Evolutionary conservation across 1,284 basidiomycete species (phyloP).

Genomic region (Erythrobasidium hasegawianum): DNA sequence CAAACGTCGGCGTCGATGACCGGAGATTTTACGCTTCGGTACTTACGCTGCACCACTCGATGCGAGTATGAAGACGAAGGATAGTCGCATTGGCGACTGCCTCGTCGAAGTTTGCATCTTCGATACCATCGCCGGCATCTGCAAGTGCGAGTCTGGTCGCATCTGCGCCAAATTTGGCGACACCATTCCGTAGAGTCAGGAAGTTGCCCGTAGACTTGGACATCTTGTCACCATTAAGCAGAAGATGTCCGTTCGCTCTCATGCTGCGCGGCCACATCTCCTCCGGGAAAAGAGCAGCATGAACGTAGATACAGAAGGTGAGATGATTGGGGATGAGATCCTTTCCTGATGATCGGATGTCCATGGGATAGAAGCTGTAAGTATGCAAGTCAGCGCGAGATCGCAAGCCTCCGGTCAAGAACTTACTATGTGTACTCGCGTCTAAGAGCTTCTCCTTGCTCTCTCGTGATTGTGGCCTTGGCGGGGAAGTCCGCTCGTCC

Average conservation of each 20-base stretch:
- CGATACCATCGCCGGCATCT: conserved; percentile 94
- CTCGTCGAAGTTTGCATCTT: conserved; percentile 98
- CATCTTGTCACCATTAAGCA: conserved; percentile 99
- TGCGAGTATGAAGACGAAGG: conserved; percentile 83
- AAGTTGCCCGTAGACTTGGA: conserved; percentile 91
- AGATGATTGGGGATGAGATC: conserved; percentile 96
- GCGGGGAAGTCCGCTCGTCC: conserved; percentile 71
- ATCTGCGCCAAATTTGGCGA: conserved; percentile 86
- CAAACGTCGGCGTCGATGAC: too few relatives aligned
- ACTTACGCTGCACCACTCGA: conserved; percentile 92
- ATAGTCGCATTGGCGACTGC: conserved; percentile 98
- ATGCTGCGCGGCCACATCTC: conserved; percentile 89
- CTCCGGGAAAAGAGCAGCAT: conserved; percentile 89
- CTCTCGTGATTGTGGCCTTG: conserved; percentile 60
- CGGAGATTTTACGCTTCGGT: too few relatives aligned
- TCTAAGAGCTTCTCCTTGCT: conserved; percentile 78
- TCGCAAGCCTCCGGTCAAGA: too few relatives aligned
- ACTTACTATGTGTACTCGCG: conserved; percentile 68
- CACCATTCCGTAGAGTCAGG: conserved; percentile 69
- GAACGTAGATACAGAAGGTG: conserved; percentile 91
- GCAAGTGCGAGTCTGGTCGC: conserved; percentile 88
- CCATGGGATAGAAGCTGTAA: conserved; percentile 93
- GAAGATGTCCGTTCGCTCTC: conserved; percentile 92
- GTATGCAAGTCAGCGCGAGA: too few relatives aligned
- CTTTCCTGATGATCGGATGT: conserved; percentile 98